These are phyloP conservation scores for Zoysia matrella DNA, from an alignment of 202 grass and related monocot species.

Conservation along the genomic window DNA sequence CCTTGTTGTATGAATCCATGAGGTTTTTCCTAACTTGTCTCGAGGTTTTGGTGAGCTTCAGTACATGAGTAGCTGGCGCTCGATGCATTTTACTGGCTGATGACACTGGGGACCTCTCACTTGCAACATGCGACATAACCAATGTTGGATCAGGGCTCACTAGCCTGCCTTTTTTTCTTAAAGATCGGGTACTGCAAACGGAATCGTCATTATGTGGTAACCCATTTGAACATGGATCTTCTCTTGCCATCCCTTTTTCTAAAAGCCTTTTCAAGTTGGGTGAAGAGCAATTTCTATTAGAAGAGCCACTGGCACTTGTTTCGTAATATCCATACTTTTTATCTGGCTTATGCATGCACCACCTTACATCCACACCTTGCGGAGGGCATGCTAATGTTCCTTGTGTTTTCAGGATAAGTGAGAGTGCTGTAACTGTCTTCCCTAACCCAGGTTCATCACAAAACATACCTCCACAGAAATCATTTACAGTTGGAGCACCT, in stretches of 20 bases:
- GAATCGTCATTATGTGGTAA: slow-evolving; percentile 26
- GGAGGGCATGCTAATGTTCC: slow-evolving; percentile 77
- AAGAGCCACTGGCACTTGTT: slow-evolving; percentile 48
- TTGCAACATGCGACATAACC: slow-evolving; percentile 13
- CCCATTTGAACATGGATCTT: slow-evolving; percentile 45
- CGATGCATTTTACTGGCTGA: slow-evolving; percentile 19
- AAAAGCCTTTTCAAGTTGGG: slow-evolving; percentile 48
- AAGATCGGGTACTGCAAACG: slow-evolving; percentile 52
- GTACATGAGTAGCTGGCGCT: slow-evolving; percentile 44
- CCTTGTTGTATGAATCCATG: slow-evolving; percentile 45
- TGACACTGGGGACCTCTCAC: slow-evolving; percentile 36
- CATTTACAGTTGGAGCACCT: slow-evolving; percentile 61
- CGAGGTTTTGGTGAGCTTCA: slow-evolving; percentile 57
- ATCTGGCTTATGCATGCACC: slow-evolving; percentile 79
- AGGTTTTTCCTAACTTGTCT: slow-evolving; percentile 67
- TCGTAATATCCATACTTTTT: slow-evolving; percentile 95
- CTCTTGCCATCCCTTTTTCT: slow-evolving; percentile 34
- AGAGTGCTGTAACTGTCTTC: slow-evolving; percentile 90
- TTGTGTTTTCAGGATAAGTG: slow-evolving; percentile 94
- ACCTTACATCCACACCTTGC: slow-evolving; percentile 67
- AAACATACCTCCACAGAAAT: slow-evolving; percentile 94
- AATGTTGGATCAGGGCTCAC: slow-evolving; percentile 40
- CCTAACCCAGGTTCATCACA: slow-evolving; percentile 99
- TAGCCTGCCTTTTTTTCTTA: slow-evolving; percentile 60
- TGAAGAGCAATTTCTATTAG: slow-evolving; percentile 39